Percentiles rank a stretch among this genome's conserved stretches.
Conservation (phyloP, 2,329 filamentous ascomycete genomes). For the Phialophora tarda region DNA sequence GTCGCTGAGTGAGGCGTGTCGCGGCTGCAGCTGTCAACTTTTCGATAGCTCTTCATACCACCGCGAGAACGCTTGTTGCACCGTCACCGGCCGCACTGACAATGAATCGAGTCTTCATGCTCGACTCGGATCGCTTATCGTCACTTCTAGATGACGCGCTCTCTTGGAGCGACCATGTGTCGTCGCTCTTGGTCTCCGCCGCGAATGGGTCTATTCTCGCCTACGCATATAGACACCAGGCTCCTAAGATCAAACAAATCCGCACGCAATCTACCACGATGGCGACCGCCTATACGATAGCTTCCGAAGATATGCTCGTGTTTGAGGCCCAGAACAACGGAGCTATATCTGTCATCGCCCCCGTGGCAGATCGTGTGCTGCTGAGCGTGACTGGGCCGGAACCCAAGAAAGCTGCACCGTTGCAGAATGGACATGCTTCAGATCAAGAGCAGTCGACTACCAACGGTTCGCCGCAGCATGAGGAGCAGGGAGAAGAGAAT, state of each 20-base stretch:
- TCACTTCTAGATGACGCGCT: slow-evolving; percentile 37
- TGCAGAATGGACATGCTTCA: slow-evolving; percentile 14
- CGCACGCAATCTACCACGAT: slow-evolving; percentile 40
- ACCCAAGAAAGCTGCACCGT: slow-evolving; percentile 11
- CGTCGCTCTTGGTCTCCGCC: slow-evolving; percentile 40
- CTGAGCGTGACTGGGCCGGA: slow-evolving; percentile 39
- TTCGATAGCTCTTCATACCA: not conserved
- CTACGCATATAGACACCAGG: slow-evolving; percentile 36
- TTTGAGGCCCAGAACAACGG: slow-evolving; percentile 40
- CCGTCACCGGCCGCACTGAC: not conserved
- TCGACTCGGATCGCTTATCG: slow-evolving; percentile 38
- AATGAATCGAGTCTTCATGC: slow-evolving; percentile 38
- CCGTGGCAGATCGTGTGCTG: slow-evolving; percentile 38
- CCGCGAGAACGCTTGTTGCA: not conserved
- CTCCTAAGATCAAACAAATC: slow-evolving; percentile 38
- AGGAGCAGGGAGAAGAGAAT: slow-evolving; percentile 11
- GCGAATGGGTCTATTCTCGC: slow-evolving; percentile 40
- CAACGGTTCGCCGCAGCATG: not conserved
- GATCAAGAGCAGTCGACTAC: slow-evolving; percentile 2
- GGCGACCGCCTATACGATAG: slow-evolving; percentile 39
- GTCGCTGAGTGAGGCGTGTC: not conserved
- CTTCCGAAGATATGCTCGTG: slow-evolving; percentile 38
- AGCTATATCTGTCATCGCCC: slow-evolving; percentile 38
- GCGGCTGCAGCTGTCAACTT: not conserved
- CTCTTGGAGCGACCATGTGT: slow-evolving; percentile 37